Base-by-base conservation (phyloP, 495 filamentous ascomycete species). In the Penicillium lagena region DNA sequence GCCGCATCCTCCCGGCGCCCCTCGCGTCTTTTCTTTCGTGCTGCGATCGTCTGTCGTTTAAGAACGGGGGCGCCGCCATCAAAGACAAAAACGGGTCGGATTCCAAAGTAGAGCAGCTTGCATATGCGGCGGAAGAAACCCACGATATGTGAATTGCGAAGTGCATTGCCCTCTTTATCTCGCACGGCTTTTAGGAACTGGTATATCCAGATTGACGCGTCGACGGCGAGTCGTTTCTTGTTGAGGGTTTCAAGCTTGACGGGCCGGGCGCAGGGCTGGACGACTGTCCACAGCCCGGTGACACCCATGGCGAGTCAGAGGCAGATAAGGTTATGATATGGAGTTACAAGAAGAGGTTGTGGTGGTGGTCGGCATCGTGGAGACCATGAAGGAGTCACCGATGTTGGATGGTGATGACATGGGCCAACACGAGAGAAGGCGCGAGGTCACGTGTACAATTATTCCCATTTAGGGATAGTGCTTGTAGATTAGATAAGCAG, bases 171-270 rank as follows among this genome's bases (percentile, higher is more conserved):
- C 68, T 98, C 93, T 57, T 96, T 95, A 66, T 98, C 93, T 54
- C 93, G 89, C 2, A 98, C 94, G 12, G 93, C 93, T 69, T 98
- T 98, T 49, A 98, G 78, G 59, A 98, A 98, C 61, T 98, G 93
- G 70, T 98, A 98, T 46, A 98, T 96, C 93, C 93, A 98, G 57
- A 97, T 98, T 3, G 89, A 95, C 41, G 94, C 93, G 66, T 98
- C 93, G 63, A 98, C 87, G 28, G 93, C 93, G 46, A 98, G 81
- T 15, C 93, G 88, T 62, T 95, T 96, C 47, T 83, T 84, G 62
- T 96, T 95, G 40, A 98, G 83, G 1, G 93, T 95, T 60, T 94
- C 89, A 53, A 98, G 86, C 65, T 95, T 95, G 47, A 93, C 90
- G 28, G 73, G 75, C 40, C 75, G 68, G 22, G 91, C 93, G 57